phyloP scores from a whole-genome alignment of 768 basidiomycete genomes.

The Lentinula edodes region DNA sequence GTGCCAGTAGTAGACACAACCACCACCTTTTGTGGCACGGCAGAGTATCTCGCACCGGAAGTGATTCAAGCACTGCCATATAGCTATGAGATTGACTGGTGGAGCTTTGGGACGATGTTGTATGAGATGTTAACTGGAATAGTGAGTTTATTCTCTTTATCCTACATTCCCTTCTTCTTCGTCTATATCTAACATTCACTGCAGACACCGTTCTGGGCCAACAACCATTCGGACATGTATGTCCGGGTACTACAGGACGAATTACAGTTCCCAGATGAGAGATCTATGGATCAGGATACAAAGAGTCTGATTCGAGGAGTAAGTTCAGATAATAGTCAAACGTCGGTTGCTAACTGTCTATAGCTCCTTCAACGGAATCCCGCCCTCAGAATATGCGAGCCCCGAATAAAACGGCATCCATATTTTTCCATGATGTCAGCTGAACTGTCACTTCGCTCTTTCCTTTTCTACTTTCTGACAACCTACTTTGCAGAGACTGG shows the following conservation, averaged over 20 bases:
- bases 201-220: conserved; percentile 90
- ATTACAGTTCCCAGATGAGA: conserved; percentile 82
- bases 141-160: conserved; percentile 39
- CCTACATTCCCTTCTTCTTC: conserved; percentile 1
- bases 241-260: conserved; percentile 88
- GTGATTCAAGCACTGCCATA: conserved; percentile 90
- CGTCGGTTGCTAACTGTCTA: conserved; percentile 2
- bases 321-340: conserved; percentile 24
- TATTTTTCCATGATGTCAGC: conserved; percentile 94
- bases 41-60: conserved; percentile 94
- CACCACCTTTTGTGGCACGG: conserved; percentile 91
- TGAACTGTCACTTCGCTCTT: background rate
- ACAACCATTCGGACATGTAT: conserved; percentile 94
- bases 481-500: conserved; percentile 64
- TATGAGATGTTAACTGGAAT: conserved; percentile 97
- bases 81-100: conserved; percentile 96
- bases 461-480: background rate
- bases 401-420: conserved; percentile 88
- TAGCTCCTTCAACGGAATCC: conserved; percentile 94
- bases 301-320: conserved; percentile 94
- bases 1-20: conserved; percentile 54
- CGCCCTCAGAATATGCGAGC: conserved; percentile 84
- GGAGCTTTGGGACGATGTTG: conserved; percentile 96
- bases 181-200: conserved; percentile 4
- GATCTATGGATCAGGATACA: conserved; percentile 91